A percentile compares a stretch with the other conserved stretches of the same genome.
phyloP scores from a whole-genome alignment of 768 basidiomycete species.

The Inosperma sp. region DNA sequence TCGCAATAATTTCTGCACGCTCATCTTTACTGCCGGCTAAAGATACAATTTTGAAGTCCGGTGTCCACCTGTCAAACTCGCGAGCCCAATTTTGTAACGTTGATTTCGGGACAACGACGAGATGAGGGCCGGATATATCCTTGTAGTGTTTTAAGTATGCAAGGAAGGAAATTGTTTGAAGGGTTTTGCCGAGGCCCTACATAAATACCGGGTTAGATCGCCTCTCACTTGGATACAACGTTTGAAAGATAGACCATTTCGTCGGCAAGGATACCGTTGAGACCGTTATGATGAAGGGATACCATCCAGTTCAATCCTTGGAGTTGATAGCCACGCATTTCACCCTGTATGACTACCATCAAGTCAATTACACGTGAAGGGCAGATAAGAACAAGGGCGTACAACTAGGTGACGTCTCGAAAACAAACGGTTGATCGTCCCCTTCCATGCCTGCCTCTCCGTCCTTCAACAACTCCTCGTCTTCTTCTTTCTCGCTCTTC shows the following conservation, averaged over 20 bases:
- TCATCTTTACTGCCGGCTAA: conserved; percentile 90
- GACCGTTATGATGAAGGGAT: conserved; percentile 89
- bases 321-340: conserved; percentile 91
- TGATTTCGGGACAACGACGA: conserved; percentile 97
- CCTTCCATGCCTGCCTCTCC: conserved; percentile 76
- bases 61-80: conserved; percentile 89
- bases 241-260: conserved; percentile 64
- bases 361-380: neutral
- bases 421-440: conserved; percentile 88
- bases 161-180: conserved; percentile 97
- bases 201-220: neutral
- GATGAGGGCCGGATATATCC: conserved; percentile 74
- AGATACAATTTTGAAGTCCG: conserved; percentile 76
- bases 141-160: conserved; percentile 88
- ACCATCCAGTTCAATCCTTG: conserved; percentile 86
- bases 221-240: neutral
- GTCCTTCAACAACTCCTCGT: conserved; percentile 89
- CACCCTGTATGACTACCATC: conserved; percentile 75
- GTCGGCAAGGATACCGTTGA: conserved; percentile 96
- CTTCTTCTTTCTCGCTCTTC: conserved; percentile 98
- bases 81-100: conserved; percentile 96
- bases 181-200: conserved; percentile 94
- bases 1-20: conserved; percentile 73
- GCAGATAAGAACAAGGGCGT: conserved; percentile 22
- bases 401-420: conserved; percentile 94